Percentiles rank a stretch among this genome's conserved stretches.
phyloP scores from a whole-genome alignment of 176 grass and related monocot genomes.

The Triticum turgidum region DNA sequence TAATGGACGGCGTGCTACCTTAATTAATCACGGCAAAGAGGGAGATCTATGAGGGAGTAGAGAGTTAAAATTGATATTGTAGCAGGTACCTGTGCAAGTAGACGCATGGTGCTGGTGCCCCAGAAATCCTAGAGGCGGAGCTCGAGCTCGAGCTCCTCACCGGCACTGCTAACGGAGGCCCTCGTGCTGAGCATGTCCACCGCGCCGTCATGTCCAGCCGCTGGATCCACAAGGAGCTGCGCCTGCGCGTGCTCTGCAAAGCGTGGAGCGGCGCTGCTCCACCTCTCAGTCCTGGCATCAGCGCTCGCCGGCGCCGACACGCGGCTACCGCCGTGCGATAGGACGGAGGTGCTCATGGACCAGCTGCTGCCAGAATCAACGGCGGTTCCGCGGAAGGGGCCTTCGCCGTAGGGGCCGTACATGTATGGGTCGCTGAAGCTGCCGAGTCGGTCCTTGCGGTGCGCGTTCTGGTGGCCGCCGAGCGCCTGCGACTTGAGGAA shows the following conservation, averaged over 20 bases:
- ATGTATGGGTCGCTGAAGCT: not conserved
- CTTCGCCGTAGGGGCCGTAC: not conserved
- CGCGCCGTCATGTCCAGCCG: conserved; percentile 8
- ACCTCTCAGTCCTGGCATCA: not conserved
- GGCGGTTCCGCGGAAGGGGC: not conserved
- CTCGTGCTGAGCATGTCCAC: conserved; percentile 39
- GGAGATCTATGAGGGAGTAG: not conserved
- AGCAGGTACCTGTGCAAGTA: not conserved
- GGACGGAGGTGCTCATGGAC: not conserved
- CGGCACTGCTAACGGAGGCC: conserved; percentile 4
- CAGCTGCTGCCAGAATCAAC: not conserved
- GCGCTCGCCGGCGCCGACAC: not conserved
- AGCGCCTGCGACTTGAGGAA: conserved; percentile 81
- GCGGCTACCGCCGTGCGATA: conserved; percentile 12
- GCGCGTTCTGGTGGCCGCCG: conserved; percentile 94
- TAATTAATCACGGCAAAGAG: not conserved
- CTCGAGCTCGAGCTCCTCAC: conserved; percentile 36
- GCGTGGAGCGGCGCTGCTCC: not conserved
- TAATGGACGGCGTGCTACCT: not conserved
- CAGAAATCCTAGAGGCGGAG: conserved; percentile 40
- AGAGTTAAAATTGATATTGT: no score
- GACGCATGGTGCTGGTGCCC: not conserved
- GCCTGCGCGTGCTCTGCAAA: conserved; percentile 9
- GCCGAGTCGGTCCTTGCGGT: conserved; percentile 33
- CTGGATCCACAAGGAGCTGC: not conserved